These are phyloP conservation scores for Coemansia sp. DNA, from an alignment of 192 early-diverging fungal genomes.

Conservation along the genomic window DNA sequence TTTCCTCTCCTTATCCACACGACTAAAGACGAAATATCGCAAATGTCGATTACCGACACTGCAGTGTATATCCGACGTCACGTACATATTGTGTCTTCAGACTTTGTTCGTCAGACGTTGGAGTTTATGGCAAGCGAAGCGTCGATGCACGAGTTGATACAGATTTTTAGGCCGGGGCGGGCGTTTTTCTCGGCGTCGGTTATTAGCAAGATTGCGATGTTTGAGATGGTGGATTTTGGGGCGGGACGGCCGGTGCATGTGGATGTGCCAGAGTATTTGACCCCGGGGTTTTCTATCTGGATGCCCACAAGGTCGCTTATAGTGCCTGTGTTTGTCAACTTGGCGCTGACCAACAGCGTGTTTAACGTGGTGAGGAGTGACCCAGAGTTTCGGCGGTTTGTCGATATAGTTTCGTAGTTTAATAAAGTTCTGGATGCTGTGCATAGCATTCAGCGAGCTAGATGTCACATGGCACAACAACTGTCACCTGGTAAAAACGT, in stretches of 20 bases:
- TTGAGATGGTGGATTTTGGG: constrained; percentile 28
- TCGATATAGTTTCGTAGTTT: constrained; percentile 9
- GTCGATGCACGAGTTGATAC: constrained; percentile 11
- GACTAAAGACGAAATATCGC: constrained; percentile 12
- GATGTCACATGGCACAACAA: no score
- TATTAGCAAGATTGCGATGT: constrained; percentile 28
- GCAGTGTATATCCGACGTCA: constrained; percentile 30
- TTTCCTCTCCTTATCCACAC: constrained; percentile 33
- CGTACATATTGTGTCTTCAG: constrained; percentile 9
- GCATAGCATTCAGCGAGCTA: no score
- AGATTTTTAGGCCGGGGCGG: constrained; percentile 25
- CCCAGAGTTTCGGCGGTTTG: constrained; percentile 25
- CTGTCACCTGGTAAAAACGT: constrained; percentile 2
- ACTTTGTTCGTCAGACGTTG: constrained; percentile 11
- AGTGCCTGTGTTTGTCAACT: constrained; percentile 14
- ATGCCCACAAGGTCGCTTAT: constrained; percentile 7
- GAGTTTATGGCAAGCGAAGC: constrained; percentile 15
- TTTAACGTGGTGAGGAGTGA: constrained; percentile 17
- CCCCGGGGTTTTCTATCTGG: constrained; percentile 46
- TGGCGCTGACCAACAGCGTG: constrained; percentile 27
- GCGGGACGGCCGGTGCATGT: constrained; percentile 26
- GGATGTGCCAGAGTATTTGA: constrained; percentile 35
- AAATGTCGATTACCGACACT: constrained; percentile 28
- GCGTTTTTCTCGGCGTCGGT: constrained; percentile 42
- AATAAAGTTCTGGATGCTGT: neutral